Evolutionary conservation across 2,329 filamentous ascomycete genomes (phyloP).

Genomic region (Stachybotrys chartarum): DNA sequence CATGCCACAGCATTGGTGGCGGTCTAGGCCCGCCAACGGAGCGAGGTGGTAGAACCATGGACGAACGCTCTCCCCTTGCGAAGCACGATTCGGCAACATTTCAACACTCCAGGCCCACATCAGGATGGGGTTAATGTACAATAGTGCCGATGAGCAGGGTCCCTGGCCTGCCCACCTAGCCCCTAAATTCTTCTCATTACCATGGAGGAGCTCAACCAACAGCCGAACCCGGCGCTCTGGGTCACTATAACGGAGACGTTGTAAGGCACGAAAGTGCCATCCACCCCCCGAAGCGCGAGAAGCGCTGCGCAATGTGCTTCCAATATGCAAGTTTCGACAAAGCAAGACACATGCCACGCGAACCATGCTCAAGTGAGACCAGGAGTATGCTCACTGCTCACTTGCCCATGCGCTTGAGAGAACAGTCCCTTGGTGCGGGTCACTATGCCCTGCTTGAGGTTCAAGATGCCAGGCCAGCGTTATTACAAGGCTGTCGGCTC

Average conservation of each 20-base stretch:
- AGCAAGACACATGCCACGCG: too few species aligned
- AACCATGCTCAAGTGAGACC: too few species aligned
- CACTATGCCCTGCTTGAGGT: too few species aligned
- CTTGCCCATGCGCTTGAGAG: too few species aligned
- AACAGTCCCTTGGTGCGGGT: too few species aligned
- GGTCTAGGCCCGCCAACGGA: not conserved
- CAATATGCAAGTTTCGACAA: too few species aligned
- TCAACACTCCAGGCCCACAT: not conserved
- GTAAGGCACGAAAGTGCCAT: not conserved
- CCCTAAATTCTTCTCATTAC: too few species aligned
- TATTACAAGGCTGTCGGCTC: too few species aligned
- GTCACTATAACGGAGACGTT: not conserved
- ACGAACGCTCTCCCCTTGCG: not conserved
- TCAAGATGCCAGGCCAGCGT: too few species aligned
- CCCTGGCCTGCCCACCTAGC: not conserved
- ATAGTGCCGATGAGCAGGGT: not conserved
- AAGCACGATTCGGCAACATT: not conserved
- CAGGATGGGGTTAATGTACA: not conserved
- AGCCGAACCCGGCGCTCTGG: not conserved
- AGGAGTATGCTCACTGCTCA: too few species aligned
- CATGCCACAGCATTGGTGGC: too few species aligned
- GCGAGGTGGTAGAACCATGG: not conserved
- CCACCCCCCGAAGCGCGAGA: not conserved
- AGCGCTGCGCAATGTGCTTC: not conserved
- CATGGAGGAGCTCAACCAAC: too few species aligned